Base-by-base conservation (phyloP, 2,329 filamentous ascomycete species). In the Aspergillus neoniger region DNA sequence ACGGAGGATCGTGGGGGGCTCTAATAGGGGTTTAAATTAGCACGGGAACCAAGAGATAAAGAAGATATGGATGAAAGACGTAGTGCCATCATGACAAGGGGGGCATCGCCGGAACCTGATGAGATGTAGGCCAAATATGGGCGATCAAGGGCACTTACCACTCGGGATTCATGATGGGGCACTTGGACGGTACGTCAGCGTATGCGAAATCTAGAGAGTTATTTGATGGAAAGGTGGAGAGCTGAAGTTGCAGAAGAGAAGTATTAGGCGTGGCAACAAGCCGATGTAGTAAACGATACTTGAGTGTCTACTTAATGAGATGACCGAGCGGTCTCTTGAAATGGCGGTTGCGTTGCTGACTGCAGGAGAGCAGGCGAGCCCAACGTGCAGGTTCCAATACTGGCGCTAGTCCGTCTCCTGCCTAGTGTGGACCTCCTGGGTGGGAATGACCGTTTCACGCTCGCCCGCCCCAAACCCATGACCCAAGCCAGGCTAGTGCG, bases 151-250 rank as follows among this genome's bases (percentile, higher is more conserved):
- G 56, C 57, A 74, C 79, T 72, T 74, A 81, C 79, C 72, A 81
- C 79, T 81, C 79, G 65, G 79, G 79, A 72, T 81, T 81, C 79
- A 81, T 81, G 70, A 70, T 79, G 78, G 67, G 65, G 52, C 53
- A 54, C 44, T 60, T 52, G 41, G 30, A 52, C 32, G 47, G 50
- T 50, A 50, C 61, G 64, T 60, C 44, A 47, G 44, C 30, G 38
- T 51, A 51, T 30, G 49, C 25, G 28, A 59, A 48, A 41, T 25
- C n/a, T 4, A 17, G 50, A 28, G 6, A 41, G 30, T 28, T 60
- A 28, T 55, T 55, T 28, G 25, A 30, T 50, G 25, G 14, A 43
- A 38, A 43, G 25, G 38, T 38, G 58, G 55, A 44, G 19, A 21
- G 10, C 47, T 53, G 38, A 57, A 43, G 49, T 30, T 39, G 44